A percentile compares a stretch with the other conserved stretches of the same genome.
These are phyloP conservation scores for Globisporangium carolinianum DNA, from an alignment of 352 stramenopile species.

Conservation along the genomic window DNA sequence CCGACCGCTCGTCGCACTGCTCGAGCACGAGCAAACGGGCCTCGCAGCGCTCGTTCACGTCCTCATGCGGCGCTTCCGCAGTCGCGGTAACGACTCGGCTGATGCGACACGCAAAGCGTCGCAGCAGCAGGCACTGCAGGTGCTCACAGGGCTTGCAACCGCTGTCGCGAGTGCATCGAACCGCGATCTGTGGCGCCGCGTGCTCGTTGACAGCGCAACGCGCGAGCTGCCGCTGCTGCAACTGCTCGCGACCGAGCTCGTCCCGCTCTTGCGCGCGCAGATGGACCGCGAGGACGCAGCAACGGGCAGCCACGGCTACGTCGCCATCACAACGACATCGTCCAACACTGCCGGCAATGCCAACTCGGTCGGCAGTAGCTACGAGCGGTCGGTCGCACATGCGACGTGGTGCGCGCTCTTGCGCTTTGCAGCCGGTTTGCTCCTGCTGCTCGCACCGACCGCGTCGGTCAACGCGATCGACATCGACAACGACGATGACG, in stretches of 20 bases:
- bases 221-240: constrained; percentile 27
- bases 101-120: constrained; percentile 3
- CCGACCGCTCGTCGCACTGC: constrained; percentile 30
- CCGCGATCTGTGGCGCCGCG: constrained; percentile 36
- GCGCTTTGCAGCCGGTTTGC: constrained; percentile 31
- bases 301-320: constrained; percentile 33
- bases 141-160: constrained; percentile 36
- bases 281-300: constrained; percentile 30
- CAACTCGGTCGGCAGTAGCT: not conserved
- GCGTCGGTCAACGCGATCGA: not conserved
- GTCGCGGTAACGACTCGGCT: too few species aligned
- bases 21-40: constrained; percentile 48
- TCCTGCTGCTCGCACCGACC: constrained; percentile 19
- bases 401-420: constrained; percentile 57
- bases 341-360: not conserved
- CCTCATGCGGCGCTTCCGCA: constrained; percentile 39
- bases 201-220: constrained; percentile 27
- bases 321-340: not conserved
- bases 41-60: constrained; percentile 47
- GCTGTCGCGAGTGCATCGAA: constrained; percentile 53
- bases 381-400: constrained; percentile 36
- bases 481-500: constrained; percentile 5
- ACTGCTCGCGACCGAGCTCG: constrained; percentile 40
- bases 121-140: constrained; percentile 33
- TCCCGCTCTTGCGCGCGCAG: constrained; percentile 30